These are phyloP conservation scores for Spizellomyces punctatus DNA, from an alignment of 192 early-diverging fungal genomes.

Conservation along the genomic window DNA sequence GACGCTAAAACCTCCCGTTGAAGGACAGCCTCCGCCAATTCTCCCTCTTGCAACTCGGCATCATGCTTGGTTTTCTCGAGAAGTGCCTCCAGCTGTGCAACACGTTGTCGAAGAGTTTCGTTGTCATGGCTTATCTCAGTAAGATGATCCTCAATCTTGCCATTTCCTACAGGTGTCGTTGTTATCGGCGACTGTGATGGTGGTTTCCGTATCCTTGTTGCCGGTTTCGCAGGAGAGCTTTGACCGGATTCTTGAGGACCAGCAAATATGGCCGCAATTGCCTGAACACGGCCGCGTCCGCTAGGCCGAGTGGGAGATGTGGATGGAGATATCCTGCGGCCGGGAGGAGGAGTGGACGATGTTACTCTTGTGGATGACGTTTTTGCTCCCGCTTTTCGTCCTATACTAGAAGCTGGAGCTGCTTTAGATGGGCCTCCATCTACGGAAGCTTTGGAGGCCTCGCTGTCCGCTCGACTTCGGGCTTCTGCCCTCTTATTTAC, in stretches of 20 bases:
- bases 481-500: neutral
- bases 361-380: neutral
- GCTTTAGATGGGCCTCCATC: constrained; percentile 3
- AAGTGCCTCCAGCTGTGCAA: neutral
- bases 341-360: neutral
- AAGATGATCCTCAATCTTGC: neutral
- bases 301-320: constrained; percentile 1
- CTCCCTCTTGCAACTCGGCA: neutral
- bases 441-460: neutral
- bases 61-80: neutral
- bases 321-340: neutral
- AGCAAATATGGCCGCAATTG: constrained; percentile 24
- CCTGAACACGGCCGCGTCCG: constrained; percentile 19
- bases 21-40: neutral
- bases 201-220: neutral
- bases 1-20: constrained; percentile 11
- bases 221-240: neutral
- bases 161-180: neutral
- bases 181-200: neutral
- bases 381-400: neutral
- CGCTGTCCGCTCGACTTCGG: neutral
- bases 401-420: neutral
- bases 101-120: neutral
- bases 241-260: neutral
- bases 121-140: neutral